Percentiles rank a stretch among this genome's conserved stretches.
Conservation (phyloP, 1,284 basidiomycete species). For the Tremellales sp. region DNA sequence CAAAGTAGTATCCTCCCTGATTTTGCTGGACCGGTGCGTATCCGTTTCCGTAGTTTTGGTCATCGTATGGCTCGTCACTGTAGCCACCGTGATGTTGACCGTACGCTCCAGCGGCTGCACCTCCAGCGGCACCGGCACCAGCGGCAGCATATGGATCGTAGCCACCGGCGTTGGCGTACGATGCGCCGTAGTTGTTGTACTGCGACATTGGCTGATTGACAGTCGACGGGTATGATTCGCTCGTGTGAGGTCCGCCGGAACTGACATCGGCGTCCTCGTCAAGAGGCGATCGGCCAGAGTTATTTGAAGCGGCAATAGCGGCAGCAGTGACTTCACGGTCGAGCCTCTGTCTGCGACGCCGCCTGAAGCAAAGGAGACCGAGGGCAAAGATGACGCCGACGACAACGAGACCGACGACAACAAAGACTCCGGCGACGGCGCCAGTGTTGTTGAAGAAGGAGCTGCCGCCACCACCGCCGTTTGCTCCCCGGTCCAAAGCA, state of each 20-base stretch:
- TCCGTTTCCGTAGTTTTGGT: neutral
- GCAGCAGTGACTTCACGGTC: constrained; percentile 50
- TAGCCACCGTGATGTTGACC: constrained; percentile 7
- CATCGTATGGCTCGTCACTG: constrained; percentile 3
- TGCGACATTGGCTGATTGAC: constrained; percentile 45
- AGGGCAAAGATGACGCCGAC: constrained; percentile 44
- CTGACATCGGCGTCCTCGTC: constrained; percentile 46
- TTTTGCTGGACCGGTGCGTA: constrained; percentile 7
- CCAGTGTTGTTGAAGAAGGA: constrained; percentile 48
- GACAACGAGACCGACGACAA: constrained; percentile 49
- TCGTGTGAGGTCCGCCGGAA: constrained; percentile 22
- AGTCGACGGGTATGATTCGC: constrained; percentile 42
- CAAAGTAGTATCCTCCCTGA: constrained; percentile 41
- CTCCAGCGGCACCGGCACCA: constrained; percentile 6
- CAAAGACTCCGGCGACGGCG: constrained; percentile 49
- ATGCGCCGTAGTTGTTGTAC: constrained; percentile 43
- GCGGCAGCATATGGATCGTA: constrained; percentile 40
- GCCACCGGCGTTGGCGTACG: constrained; percentile 39
- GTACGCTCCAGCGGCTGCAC: constrained; percentile 7
- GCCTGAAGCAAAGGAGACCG: constrained; percentile 45
- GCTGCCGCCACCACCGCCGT: constrained; percentile 25
- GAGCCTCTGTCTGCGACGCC: constrained; percentile 44
- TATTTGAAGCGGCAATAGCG: constrained; percentile 40
- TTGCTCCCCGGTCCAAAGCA: constrained; percentile 34
- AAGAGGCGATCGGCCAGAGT: constrained; percentile 38